phyloP scores from a whole-genome alignment of 257 asterid species.

The Echium plantagineum region DNA sequence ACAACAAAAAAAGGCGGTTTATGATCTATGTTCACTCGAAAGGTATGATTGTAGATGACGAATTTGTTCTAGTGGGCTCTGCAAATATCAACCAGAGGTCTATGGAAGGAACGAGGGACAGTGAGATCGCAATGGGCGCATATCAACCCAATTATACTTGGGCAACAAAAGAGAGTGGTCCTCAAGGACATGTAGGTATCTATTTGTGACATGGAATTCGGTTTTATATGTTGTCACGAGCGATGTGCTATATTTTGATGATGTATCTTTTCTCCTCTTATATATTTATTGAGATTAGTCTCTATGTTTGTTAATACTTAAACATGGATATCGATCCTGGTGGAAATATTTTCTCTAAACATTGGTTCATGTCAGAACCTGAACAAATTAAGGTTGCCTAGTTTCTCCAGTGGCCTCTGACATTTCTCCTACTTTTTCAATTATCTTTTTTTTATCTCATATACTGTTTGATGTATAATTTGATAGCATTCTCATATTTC shows the following conservation, averaged over 20 bases:
- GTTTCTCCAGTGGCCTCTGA: too few species aligned
- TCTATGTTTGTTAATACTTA: too few species aligned
- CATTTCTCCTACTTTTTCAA: too few species aligned
- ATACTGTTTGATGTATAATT: too few species aligned
- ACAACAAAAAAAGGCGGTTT: constrained; percentile 51
- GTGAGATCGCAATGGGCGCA: constrained; percentile 90
- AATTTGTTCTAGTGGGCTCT: constrained; percentile 69
- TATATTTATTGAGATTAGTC: too few species aligned
- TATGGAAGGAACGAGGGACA: constrained; percentile 77
- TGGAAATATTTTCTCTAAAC: too few species aligned
- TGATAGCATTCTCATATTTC: too few species aligned
- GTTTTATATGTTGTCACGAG: background rate
- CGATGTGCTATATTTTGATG: background rate
- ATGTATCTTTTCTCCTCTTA: background rate
- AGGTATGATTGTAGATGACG: constrained; percentile 97
- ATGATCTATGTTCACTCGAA: constrained; percentile 95
- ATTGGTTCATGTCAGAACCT: too few species aligned
- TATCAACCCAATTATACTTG: constrained; percentile 83
- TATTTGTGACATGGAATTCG: background rate
- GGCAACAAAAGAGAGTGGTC: constrained; percentile 41
- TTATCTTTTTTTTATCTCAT: too few species aligned
- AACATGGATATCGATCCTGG: too few species aligned
- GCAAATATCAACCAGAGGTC: constrained; percentile 96
- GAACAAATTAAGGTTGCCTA: too few species aligned
- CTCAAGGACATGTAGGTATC: constrained; percentile 67